Evolutionary conservation across 768 basidiomycete species (phyloP).

Genomic region (Tephrocybe sp.): DNA sequence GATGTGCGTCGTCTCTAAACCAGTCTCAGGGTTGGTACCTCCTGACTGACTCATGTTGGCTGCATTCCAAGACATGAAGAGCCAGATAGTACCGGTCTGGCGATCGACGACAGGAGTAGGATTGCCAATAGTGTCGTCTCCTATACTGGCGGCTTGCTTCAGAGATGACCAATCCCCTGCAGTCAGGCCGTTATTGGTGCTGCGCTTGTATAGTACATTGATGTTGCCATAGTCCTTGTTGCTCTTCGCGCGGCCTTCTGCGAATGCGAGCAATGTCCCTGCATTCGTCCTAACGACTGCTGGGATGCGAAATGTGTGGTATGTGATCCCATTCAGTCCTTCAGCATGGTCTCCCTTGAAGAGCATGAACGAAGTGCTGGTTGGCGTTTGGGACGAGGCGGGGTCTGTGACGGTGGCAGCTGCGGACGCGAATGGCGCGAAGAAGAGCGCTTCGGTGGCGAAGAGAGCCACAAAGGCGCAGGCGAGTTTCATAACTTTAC

Average conservation of each 20-base stretch:
- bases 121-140: not conserved
- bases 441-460: too few relatives aligned
- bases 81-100: not conserved
- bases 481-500: not conserved
- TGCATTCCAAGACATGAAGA: constrained; percentile 2
- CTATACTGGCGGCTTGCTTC: not conserved
- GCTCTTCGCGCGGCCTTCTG: not conserved
- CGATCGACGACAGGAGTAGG: not conserved
- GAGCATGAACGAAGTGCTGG: not conserved
- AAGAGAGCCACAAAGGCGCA: not conserved
- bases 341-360: not conserved
- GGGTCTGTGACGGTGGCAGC: not conserved
- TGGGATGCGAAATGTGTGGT: constrained; percentile 1
- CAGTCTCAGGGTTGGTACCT: not conserved
- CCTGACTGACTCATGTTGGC: not conserved
- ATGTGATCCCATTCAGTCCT: not conserved
- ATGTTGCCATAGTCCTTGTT: constrained; percentile 4
- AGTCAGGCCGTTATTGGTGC: not conserved
- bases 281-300: not conserved
- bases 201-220: not conserved
- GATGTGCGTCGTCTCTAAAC: not conserved
- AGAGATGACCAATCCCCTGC: not conserved
- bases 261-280: not conserved
- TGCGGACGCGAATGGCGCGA: not conserved
- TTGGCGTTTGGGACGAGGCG: not conserved